Evolutionary conservation across 257 asterid species (phyloP), one percentile per base, ranked within the genome.

Genomic region (Penstemon davidsonii): DNA sequence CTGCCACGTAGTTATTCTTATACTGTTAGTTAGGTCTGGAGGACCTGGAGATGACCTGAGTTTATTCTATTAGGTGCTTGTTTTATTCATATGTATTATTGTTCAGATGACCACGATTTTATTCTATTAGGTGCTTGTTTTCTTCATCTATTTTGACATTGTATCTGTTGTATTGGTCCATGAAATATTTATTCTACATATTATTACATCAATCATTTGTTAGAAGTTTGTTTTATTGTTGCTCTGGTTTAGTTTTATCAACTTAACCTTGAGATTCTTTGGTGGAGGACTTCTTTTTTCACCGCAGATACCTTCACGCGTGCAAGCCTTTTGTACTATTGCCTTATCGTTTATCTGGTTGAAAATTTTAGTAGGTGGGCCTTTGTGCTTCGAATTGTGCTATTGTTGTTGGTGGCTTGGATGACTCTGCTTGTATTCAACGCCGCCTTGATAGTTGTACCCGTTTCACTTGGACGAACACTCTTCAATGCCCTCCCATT

Each of bases 371-470:
- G 99, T 82, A 85, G 94, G 96, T 91, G 88, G 81, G 82, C 88
- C 71, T 93, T 93, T 82, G 96, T 87, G 75, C 81, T 93, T 41
- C 91, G 97, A 12, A 91, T 93, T 3, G 91, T 93, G 75, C 72
- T 90, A 76, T 61, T 93, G 76, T 69, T 93, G 77, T 79, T 91
- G 67, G 95, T 87, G 65, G 99, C 99, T 65, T 93, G 99, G 99
- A 85, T 93, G 95, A 93, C 99, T 37, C 79, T 93, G 36, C 96
- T 93, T 7, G 79, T 82, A 51, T 87, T 89, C 74, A 91, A 93
- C 77, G 88, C 96, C n/a, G 78, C 95, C 36, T 70, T 90, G 82
- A 84, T 93, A 69, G 86, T 91, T 73, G 84, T 91, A 57, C 99
- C 99, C 5, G 76, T 93, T 67, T 85, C 99, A 80, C 90, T 91